Percentiles rank a stretch among this genome's conserved stretches.
Evolutionary conservation across 2,329 filamentous ascomycete genomes (phyloP).

Genomic region (Corynespora cassiicola): DNA sequence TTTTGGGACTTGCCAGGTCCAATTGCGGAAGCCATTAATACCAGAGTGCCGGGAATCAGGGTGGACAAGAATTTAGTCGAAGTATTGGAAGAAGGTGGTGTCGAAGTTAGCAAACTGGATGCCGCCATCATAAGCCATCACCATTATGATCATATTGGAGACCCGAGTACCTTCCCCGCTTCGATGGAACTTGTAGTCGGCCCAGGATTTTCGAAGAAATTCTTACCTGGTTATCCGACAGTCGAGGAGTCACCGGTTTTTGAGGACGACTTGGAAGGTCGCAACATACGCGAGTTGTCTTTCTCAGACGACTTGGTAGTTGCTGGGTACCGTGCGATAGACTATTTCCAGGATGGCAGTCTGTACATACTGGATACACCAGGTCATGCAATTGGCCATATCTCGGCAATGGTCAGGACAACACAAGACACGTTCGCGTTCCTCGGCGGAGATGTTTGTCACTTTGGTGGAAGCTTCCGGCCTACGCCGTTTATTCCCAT

Average conservation of each 20-base stretch:
- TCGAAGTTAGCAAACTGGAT: constrained; percentile 35
- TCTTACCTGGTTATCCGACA: constrained; percentile 56
- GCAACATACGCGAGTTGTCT: constrained; percentile 10
- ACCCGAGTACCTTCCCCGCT: constrained; percentile 53
- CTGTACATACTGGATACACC: constrained; percentile 62
- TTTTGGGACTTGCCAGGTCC: too few species aligned
- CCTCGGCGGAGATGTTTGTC: constrained; percentile 25
- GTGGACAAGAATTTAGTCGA: constrained; percentile 20
- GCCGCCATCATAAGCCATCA: constrained; percentile 53
- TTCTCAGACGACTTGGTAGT: constrained; percentile 35
- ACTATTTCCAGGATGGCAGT: constrained; percentile 62
- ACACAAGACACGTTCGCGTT: constrained; percentile 22
- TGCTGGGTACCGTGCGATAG: constrained; percentile 53
- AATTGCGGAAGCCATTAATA: too few species aligned
- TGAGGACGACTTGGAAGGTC: constrained; percentile 12
- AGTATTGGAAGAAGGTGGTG: constrained; percentile 26
- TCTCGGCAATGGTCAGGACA: constrained; percentile 56
- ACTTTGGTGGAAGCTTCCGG: constrained; percentile 22
- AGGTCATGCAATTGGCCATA: constrained; percentile 58
- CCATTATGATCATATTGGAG: constrained; percentile 59
- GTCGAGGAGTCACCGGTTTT: constrained; percentile 17
- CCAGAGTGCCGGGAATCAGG: too few species aligned
- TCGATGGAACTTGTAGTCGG: constrained; percentile 59
- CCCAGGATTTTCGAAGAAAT: constrained; percentile 55
- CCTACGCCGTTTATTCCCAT: constrained; percentile 15